Percentiles rank a stretch among this genome's conserved stretches.
Conservation (phyloP, 108 stramenopile genomes). For the Cyclotella cryptica region DNA sequence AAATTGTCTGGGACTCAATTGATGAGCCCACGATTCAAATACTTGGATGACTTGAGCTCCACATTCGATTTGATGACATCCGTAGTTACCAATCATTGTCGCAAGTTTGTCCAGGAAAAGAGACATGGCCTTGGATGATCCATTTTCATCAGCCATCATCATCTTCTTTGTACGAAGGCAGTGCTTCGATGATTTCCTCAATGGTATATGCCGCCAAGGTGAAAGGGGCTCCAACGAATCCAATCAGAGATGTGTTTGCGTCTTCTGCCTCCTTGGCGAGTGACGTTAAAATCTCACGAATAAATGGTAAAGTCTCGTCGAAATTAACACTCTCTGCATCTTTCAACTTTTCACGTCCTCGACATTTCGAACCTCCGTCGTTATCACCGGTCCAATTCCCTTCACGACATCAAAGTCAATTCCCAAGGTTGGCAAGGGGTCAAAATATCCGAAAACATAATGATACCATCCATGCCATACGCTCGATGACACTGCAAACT, state of each 20-base stretch:
- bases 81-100: slow-evolving; percentile 91
- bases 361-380: slow-evolving; percentile 65
- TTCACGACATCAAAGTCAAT: slow-evolving; percentile 96
- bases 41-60: slow-evolving; percentile 98
- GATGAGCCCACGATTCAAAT: slow-evolving; percentile 99
- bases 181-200: slow-evolving; percentile 91
- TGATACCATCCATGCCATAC: slow-evolving; percentile 98
- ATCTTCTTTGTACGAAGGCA: slow-evolving; percentile 88
- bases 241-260: slow-evolving; percentile 94
- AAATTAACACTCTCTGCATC: slow-evolving; percentile 60
- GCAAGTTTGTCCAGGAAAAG: slow-evolving; percentile 90
- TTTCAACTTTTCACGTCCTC: slow-evolving; percentile 69
- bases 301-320: slow-evolving; percentile 92
- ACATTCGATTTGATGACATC: slow-evolving; percentile 95
- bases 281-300: slow-evolving; percentile 82
- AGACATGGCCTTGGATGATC: slow-evolving; percentile 73
- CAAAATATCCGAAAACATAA: slow-evolving; percentile 99
- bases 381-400: slow-evolving; percentile 94
- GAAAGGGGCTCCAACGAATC: slow-evolving; percentile 98
- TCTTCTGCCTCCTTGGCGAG: slow-evolving; percentile 81
- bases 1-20: slow-evolving; percentile 86
- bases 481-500: slow-evolving; percentile 93
- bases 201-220: slow-evolving; percentile 97
- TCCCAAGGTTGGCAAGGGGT: slow-evolving; percentile 97
- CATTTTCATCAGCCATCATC: slow-evolving; percentile 86